Evolutionary conservation across 495 filamentous ascomycete genomes (phyloP), one percentile per base, ranked within the genome.

Genomic region (Aspergillus heteromorphus): DNA sequence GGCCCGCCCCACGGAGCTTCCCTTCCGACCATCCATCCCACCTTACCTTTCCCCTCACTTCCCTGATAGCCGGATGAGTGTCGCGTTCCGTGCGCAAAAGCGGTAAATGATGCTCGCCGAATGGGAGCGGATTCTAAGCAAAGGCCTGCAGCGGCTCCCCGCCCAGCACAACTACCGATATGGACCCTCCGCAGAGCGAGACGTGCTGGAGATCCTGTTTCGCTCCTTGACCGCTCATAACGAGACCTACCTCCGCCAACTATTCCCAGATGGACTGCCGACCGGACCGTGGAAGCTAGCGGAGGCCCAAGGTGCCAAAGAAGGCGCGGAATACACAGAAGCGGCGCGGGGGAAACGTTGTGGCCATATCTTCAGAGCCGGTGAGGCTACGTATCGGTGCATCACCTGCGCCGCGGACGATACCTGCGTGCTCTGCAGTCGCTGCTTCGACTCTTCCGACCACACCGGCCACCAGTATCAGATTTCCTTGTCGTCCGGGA

Each of bases 391-490:
- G 34, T 98, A 97, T 62, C 82, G 86, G 47, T 98, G 93, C 77
- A 87, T 88, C 66, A 97, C 92, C 16, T 98, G 93, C 65, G 88
- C 88, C 30, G 78, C 84, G 43, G 90, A 95, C 64, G 88, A 92
- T 60, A 93, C 89, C 0, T 92, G 87, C 59, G 88, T 89, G 45
- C 78, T 95, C 36, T 95, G 89, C 70, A 85, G 88, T 70, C 83
- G 87, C 65, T 98, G 93, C 70, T 97, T 97, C 65, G 91, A 97
- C 58, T 80, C 91, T 6, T 97, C 91, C 13, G 93, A 97, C 64
- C 93, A 98, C 69, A 86, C 88, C n/a, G 90, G 84, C 21, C 93
- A 98, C 65, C 87, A 87, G 69, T 91, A 97, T 43, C 84, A 88
- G 58, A 86, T 97, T 41, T 87, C 75, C 48, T 80, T 95, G 30